These are phyloP conservation scores for Ceratocystis destructans DNA, from an alignment of 2,329 filamentous ascomycete species.

Conservation along the genomic window DNA sequence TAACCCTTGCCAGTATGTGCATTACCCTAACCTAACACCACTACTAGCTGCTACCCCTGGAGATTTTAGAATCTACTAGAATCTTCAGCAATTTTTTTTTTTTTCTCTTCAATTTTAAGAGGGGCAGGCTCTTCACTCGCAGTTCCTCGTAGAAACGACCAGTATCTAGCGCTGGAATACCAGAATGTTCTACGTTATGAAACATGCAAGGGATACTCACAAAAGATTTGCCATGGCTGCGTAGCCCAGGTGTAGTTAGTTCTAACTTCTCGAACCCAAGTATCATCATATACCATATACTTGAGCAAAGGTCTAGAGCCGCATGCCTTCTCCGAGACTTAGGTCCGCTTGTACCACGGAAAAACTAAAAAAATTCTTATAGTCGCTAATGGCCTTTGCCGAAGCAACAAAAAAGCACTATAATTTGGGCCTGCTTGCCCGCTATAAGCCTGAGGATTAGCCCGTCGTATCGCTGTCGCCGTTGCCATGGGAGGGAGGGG, in stretches of 20 bases:
- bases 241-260: background rate
- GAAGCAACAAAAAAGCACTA: background rate
- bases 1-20: background rate
- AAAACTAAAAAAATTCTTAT: background rate
- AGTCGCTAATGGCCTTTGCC: background rate
- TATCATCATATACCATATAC: background rate
- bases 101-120: background rate
- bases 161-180: background rate
- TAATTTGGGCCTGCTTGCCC: background rate
- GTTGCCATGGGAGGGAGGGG: constrained; percentile 8
- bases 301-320: background rate
- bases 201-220: background rate
- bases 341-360: background rate
- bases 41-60: background rate
- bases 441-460: background rate
- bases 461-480: constrained; percentile 10
- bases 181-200: background rate
- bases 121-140: background rate
- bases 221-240: background rate
- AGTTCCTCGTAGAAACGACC: background rate
- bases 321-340: background rate
- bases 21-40: background rate
- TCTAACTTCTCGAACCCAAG: background rate
- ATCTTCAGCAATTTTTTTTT: background rate
- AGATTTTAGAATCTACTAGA: background rate